Base-by-base conservation (phyloP, 768 basidiomycete species). In the Hygrophoropsis aurantiaca region DNA sequence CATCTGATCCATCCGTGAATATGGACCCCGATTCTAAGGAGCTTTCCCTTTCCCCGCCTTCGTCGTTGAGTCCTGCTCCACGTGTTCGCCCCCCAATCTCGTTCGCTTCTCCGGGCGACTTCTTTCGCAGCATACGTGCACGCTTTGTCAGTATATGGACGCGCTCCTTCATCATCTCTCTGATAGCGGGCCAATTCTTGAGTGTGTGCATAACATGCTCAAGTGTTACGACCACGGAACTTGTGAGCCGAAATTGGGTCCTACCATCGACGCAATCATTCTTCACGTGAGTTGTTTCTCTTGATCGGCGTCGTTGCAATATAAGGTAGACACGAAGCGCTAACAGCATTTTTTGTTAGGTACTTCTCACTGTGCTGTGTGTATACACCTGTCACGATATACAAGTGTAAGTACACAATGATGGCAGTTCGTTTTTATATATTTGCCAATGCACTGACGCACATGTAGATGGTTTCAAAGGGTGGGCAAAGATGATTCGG, bases 381-480 rank as follows among this genome's bases (percentile, higher is more conserved):
- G 44, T 91, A 88, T 61, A 88, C 88, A 18, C 87, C 87, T 0
- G 89, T 87, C 73, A 91, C 88, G 27, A 85, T 90, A 42, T 89
- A 87, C 62, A 74, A 80, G 68, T 90, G 86, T 87, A 55, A 37
- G 85, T 62, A 4, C 20, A 46, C 21, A 30, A 6, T 30, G 27
- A 7, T 6, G 7, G 6, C 27, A 30, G 27, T 30, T 30, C 13
- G 27, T 40, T 40, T 20, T 23, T 24, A 4, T 16, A 4, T 21
- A 24, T 11, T 45, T 15, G 38, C 23, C 6, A 34, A 32, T 13
- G 13, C 16, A 24, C 20, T 44, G 19, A 23, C 19, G 15, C 8
- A 18, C 35, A 20, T 44, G 13, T 50, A 90, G 87, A 90, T 59
- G 87, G 86, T 15, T 74, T 85, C 56, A 80, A 75, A 57, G 87